phyloP scores from a whole-genome alignment of 31 red algal genomes.

The Asparagopsis taxiformis region DNA sequence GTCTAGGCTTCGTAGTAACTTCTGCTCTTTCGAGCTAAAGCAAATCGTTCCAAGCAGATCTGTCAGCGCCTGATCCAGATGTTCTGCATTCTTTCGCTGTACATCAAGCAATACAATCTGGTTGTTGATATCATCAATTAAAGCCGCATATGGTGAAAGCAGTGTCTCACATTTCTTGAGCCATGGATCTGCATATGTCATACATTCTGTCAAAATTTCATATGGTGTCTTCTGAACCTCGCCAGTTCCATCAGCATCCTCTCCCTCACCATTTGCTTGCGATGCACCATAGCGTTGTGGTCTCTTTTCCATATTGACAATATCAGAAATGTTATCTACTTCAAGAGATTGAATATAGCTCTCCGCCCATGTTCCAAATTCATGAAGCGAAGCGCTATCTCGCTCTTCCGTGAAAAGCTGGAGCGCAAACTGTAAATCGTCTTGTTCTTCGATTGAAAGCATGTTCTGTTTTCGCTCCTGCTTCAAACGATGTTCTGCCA shows the following conservation, averaged over 20 bases:
- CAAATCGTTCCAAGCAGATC: conserved; percentile 28
- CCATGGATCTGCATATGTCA: conserved; percentile 41
- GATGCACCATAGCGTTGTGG: conserved; percentile 19
- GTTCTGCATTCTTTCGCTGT: conserved; percentile 44
- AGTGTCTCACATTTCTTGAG: conserved; percentile 51
- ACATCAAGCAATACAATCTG: conserved; percentile 29
- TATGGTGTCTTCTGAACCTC: conserved; percentile 10
- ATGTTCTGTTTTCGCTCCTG: conserved; percentile 26
- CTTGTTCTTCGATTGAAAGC: conserved; percentile 26
- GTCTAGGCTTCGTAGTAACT: conserved; percentile 31
- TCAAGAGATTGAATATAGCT: conserved; percentile 44
- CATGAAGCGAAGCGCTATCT: conserved; percentile 9
- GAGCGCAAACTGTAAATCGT: conserved; percentile 36
- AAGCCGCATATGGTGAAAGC: conserved; percentile 41
- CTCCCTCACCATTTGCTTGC: neutral
- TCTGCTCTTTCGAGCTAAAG: conserved; percentile 28
- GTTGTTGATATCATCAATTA: conserved; percentile 44
- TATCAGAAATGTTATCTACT: conserved; percentile 66
- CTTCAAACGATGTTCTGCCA: conserved; percentile 25
- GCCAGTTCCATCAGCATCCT: neutral
- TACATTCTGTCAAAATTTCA: conserved; percentile 42
- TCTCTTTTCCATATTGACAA: conserved; percentile 31
- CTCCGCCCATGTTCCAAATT: conserved; percentile 51
- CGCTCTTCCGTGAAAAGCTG: conserved; percentile 22
- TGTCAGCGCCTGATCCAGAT: conserved; percentile 29